phyloP scores from a whole-genome alignment of 208 protist genomes.

The Crithidia sp. region DNA sequence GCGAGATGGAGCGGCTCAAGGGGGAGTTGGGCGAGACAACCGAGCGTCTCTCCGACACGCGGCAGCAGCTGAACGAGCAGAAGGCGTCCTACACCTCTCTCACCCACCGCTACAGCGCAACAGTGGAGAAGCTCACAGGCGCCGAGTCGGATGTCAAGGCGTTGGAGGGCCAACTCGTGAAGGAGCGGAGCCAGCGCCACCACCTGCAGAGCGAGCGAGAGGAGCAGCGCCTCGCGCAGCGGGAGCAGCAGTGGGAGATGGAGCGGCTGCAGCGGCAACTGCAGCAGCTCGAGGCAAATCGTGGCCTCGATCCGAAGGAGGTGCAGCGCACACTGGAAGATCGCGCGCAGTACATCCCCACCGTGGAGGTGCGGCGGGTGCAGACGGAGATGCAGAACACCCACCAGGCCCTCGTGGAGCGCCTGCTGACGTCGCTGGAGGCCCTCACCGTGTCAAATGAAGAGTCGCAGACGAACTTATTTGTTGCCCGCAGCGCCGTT shows the following conservation, averaged over 20 bases:
- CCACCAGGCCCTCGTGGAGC: slow-evolving; percentile 41
- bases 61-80: slow-evolving; percentile 62
- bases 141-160: slow-evolving; percentile 49
- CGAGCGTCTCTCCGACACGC: slow-evolving; percentile 36
- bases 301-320: slow-evolving; percentile 57
- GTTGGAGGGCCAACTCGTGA: slow-evolving; percentile 70
- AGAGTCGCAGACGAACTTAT: slow-evolving; percentile 64
- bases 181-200: slow-evolving; percentile 44
- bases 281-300: slow-evolving; percentile 45
- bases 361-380: slow-evolving; percentile 55
- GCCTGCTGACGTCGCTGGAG: slow-evolving; percentile 45
- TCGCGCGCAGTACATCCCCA: slow-evolving; percentile 65
- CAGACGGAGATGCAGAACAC: slow-evolving; percentile 46
- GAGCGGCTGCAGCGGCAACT: slow-evolving; percentile 51
- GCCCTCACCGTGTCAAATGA: slow-evolving; percentile 43
- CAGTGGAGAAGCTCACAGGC: slow-evolving; percentile 64
- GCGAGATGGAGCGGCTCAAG: slow-evolving; percentile 53
- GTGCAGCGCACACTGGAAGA: slow-evolving; percentile 71
- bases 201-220: slow-evolving; percentile 55
- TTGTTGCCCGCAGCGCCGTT: slow-evolving; percentile 73
- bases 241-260: slow-evolving; percentile 40
- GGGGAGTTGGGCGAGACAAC: slow-evolving; percentile 55
- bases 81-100: slow-evolving; percentile 67
- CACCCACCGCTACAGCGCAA: slow-evolving; percentile 60
- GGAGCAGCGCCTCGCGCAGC: slow-evolving; percentile 33